These are phyloP conservation scores for Ogataea angusta DNA, from an alignment of 805 yeast genomes.

Conservation along the genomic window DNA sequence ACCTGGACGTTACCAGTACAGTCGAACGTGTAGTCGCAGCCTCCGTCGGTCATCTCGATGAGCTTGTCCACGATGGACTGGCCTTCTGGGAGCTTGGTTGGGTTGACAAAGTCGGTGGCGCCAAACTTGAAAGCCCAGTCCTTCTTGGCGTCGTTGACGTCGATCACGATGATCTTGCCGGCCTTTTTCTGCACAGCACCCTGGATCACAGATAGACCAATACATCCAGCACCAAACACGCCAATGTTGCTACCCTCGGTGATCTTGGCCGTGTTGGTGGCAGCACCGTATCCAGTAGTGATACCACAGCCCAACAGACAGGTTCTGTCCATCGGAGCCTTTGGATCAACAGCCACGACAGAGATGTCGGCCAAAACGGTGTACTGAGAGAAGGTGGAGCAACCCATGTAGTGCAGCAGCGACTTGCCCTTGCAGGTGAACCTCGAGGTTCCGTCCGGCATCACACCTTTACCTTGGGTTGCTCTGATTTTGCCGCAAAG, in stretches of 20 bases:
- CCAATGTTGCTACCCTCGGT: conserved; percentile 92
- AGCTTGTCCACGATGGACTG: conserved; percentile 76
- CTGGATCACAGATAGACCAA: conserved; percentile 93
- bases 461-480: conserved; percentile 96
- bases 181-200: conserved; percentile 89
- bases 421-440: conserved; percentile 84
- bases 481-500: conserved; percentile 93
- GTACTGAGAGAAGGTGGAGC: conserved; percentile 94
- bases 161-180: conserved; percentile 76
- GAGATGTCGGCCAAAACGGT: conserved; percentile 98
- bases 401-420: conserved; percentile 93
- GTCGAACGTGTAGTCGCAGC: conserved; percentile 93
- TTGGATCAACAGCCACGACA: conserved; percentile 83
- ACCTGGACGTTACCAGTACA: conserved; percentile 96
- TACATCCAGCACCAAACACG: conserved; percentile 97
- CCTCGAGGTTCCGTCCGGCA: conserved; percentile 98
- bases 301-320: conserved; percentile 98
- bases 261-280: conserved; percentile 88
- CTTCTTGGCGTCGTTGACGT: conserved; percentile 79
- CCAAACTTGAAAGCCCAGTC: conserved; percentile 88
- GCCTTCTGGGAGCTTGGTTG: conserved; percentile 70
- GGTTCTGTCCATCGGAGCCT: conserved; percentile 80
- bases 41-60: conserved; percentile 92
- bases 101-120: conserved; percentile 92
- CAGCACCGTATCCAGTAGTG: conserved; percentile 98